A percentile compares a stretch with the other conserved stretches of the same genome.
Evolutionary conservation across 78 protist species (phyloP).

Genomic region (Chrysochromulina tobinii): DNA sequence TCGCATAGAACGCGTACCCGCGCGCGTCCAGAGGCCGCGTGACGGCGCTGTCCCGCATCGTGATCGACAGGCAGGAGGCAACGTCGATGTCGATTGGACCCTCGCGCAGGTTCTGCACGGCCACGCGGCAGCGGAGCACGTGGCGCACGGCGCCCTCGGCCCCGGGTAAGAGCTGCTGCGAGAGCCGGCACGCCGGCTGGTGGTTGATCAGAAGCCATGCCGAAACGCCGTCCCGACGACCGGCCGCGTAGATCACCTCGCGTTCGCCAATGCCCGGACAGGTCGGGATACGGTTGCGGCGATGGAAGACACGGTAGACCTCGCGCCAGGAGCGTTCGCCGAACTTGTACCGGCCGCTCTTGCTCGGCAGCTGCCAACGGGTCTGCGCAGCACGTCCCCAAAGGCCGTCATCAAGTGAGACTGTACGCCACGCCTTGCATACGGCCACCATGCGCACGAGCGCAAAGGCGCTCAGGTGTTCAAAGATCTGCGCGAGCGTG

Average conservation of each 20-base stretch:
- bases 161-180: background rate
- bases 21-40: background rate
- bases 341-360: background rate
- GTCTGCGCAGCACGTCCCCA: background rate
- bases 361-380: background rate
- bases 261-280: background rate
- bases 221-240: background rate
- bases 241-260: background rate
- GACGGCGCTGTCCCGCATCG: background rate
- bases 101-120: background rate
- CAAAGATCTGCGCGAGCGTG: too few relatives aligned
- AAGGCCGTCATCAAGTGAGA: background rate
- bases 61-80: background rate
- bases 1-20: background rate
- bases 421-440: background rate
- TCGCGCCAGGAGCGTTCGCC: conserved; percentile 12
- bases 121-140: background rate
- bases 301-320: background rate
- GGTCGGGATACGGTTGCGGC: background rate
- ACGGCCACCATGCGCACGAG: background rate
- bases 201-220: background rate
- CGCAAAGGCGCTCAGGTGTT: background rate
- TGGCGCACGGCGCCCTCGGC: background rate
- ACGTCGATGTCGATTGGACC: background rate
- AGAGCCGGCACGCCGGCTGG: background rate